Evolutionary conservation across 2,329 filamentous ascomycete species (phyloP).

Genomic region (Orbilia oligospora): DNA sequence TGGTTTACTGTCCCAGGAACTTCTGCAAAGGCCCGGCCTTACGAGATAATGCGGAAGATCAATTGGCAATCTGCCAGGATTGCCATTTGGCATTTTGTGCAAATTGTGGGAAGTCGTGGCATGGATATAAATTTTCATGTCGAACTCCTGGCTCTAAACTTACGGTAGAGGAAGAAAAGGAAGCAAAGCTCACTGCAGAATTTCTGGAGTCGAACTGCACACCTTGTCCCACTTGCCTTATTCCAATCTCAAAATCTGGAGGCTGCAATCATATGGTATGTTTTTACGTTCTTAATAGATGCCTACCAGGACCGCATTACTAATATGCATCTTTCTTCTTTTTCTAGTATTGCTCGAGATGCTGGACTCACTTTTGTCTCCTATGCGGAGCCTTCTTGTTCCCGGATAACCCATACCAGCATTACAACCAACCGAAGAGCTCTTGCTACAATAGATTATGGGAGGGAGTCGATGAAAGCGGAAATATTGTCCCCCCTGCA

Average conservation of each 20-base stretch:
- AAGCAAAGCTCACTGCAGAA: constrained; percentile 87
- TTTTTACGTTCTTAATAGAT: constrained; percentile 68
- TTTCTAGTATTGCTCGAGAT: constrained; percentile 68
- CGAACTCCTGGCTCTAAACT: constrained; percentile 71
- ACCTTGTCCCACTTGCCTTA: constrained; percentile 87
- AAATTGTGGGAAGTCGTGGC: constrained; percentile 84
- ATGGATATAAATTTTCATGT: constrained; percentile 84
- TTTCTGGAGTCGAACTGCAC: constrained; percentile 87
- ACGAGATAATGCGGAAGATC: constrained; percentile 69
- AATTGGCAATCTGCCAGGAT: constrained; percentile 86
- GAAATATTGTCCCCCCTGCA: constrained; percentile 63
- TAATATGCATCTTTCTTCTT: neutral
- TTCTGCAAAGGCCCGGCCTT: constrained; percentile 91
- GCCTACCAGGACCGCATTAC: neutral
- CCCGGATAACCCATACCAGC: constrained; percentile 84
- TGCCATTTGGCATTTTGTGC: constrained; percentile 91
- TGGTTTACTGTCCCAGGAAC: constrained; percentile 89
- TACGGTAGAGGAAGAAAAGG: constrained; percentile 80
- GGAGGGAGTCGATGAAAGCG: constrained; percentile 88
- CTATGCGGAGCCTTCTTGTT: constrained; percentile 90
- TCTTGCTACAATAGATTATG: constrained; percentile 88
- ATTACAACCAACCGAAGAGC: constrained; percentile 82
- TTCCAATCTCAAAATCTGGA: constrained; percentile 88
- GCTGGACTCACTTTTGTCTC: constrained; percentile 94
- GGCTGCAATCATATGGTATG: constrained; percentile 99